Percentiles rank a stretch among this genome's conserved stretches.
These are phyloP conservation scores for Allium fistulosum DNA, from an alignment of 106 monocot genomes.

Conservation along the genomic window DNA sequence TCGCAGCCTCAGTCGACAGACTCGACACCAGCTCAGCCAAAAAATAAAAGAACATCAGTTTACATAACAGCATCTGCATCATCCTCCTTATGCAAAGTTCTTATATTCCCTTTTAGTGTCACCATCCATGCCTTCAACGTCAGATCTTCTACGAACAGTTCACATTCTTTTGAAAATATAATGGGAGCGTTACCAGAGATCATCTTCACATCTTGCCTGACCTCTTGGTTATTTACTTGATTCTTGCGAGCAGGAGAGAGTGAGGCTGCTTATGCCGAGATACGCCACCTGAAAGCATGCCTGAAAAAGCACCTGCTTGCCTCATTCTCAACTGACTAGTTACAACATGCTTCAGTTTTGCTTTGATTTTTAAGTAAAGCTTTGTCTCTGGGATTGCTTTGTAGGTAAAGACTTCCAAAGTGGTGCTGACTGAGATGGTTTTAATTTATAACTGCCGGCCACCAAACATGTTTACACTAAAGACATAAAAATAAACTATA, in stretches of 20 bases:
- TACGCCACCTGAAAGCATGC: conserved; percentile 18
- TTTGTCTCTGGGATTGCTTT: too few relatives aligned
- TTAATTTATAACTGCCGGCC: too few relatives aligned
- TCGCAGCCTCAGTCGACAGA: too few relatives aligned
- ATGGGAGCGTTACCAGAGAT: conserved; percentile 33
- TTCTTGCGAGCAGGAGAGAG: conserved; percentile 32
- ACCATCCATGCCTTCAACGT: conserved; percentile 23
- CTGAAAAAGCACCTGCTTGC: conserved; percentile 25
- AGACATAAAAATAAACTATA: too few relatives aligned
- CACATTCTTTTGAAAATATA: conserved; percentile 31
- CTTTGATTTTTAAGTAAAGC: too few relatives aligned
- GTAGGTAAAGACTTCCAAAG: too few relatives aligned
- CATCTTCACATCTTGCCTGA: conserved; percentile 28
- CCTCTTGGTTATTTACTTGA: conserved; percentile 40
- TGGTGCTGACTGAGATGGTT: too few relatives aligned
- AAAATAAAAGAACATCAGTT: too few relatives aligned
- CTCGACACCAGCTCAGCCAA: too few relatives aligned
- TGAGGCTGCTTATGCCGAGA: conserved; percentile 22
- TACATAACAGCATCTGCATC: conserved; percentile 9
- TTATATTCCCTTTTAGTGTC: conserved; percentile 20
- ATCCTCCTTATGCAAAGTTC: conserved; percentile 29
- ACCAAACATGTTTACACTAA: too few relatives aligned
- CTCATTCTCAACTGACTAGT: conserved; percentile 12
- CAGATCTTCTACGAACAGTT: conserved; percentile 33
- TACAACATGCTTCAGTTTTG: too few relatives aligned